Evolutionary conservation across 73 alveolate species (phyloP), one percentile per base, ranked within the genome.

Genomic region (Paramecium primaurelia): DNA sequence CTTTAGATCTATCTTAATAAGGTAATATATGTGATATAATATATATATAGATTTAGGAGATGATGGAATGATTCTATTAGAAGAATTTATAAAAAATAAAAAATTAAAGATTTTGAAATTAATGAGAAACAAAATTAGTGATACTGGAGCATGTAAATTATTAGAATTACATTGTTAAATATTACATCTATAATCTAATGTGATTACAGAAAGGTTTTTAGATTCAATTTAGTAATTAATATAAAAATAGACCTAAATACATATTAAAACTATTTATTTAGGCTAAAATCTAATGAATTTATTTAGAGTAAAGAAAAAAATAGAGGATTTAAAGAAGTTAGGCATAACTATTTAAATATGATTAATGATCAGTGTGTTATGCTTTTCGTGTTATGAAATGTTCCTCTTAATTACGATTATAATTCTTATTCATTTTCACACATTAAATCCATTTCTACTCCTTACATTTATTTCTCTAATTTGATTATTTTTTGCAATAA

Each of bases 111-210:
- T 80, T 26, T 5, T 80, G 16, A 80, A 80, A 16, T 80, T 80
- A 80, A 25, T 80, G 77, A 45, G 91, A 80, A 47, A 80, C 45
- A 80, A 80, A 80, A 80, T 80, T 18, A 80, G 91, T 45, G 91
- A 80, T 47, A 80, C 91, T 80, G 91, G 91, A n/a, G 91, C 91
- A 42, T 8, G 32, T 11, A 80, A 80, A 47, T 80, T 80, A 80
- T n/a, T 80, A 20, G 91, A 80, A 45, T 26, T 80, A 25, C 47
- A 80, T 80, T 34, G 47, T 14, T 20, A 80, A 80, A 49, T 44
- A 25, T 80, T 80, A 8, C 73, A 80, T 80, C 49, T 80, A 80
- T 26, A 80, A 80, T 80, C 91, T 12, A 80, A 80, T 80, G 91
- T 80, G 9, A 80, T 80, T 25, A 80, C 91, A 8, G 91, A 80